A percentile compares a stretch with the other conserved stretches of the same genome.
Conservation (phyloP, 2,329 filamentous ascomycete species). For the Hypomyces perniciosus region DNA sequence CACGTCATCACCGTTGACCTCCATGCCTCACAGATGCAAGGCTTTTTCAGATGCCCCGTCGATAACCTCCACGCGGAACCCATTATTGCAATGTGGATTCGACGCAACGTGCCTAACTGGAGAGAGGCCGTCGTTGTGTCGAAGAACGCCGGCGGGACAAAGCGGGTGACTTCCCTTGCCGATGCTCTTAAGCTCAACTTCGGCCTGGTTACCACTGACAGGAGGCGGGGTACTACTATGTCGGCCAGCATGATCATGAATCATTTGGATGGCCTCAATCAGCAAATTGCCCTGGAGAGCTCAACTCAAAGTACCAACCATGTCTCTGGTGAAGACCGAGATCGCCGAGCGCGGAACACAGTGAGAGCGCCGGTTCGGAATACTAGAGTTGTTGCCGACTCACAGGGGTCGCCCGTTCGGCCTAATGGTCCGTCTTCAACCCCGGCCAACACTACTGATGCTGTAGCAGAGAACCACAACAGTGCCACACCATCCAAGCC, state of each 20-base stretch:
- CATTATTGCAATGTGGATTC: conserved; percentile 91
- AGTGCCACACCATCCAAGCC: conserved; percentile 10
- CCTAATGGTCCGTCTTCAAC: conserved; percentile 17
- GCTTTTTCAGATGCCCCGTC: conserved; percentile 96
- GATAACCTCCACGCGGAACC: conserved; percentile 97
- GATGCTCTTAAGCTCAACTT: conserved; percentile 97
- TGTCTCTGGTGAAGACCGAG: conserved; percentile 18
- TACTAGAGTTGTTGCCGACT: conserved; percentile 34
- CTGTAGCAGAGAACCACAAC: conserved; percentile 9
- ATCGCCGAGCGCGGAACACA: conserved; percentile 4
- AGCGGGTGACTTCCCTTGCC: conserved; percentile 90
- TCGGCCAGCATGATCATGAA: conserved; percentile 71
- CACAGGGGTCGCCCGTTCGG: conserved; percentile 39
- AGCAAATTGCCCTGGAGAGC: conserved; percentile 37
- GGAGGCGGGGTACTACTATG: conserved; percentile 64
- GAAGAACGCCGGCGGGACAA: conserved; percentile 96
- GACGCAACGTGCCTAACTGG: conserved; percentile 82
- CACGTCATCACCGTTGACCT: conserved; percentile 97
- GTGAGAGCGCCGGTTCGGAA: conserved; percentile 19
- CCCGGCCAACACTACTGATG: conserved; percentile 2
- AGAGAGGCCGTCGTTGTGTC: conserved; percentile 90
- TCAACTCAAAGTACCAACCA: conserved; percentile 17
- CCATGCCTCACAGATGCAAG: conserved; percentile 98
- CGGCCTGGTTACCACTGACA: conserved; percentile 87
- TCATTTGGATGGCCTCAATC: conserved; percentile 57